Evolutionary conservation across 2,329 filamentous ascomycete species (phyloP), one percentile per base, ranked within the genome.

Genomic region (Pseudogymnoascus verrucosus): DNA sequence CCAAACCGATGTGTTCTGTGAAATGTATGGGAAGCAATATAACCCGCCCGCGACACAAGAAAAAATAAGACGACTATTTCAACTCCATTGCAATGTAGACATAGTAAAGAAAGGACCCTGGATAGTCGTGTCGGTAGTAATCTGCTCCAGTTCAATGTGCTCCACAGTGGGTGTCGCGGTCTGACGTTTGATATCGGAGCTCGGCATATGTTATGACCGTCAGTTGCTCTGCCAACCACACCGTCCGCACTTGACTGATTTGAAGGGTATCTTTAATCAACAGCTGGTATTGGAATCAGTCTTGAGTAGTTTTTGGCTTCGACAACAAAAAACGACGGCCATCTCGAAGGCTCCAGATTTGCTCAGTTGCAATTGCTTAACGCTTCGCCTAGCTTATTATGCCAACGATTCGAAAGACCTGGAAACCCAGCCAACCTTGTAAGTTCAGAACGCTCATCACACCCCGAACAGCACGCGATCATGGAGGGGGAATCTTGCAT

Each of bases 191-290:
- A 40, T 40, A n/a, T 61, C 59, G 59, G 59, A 40, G 34, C 39
- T 39, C 59, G 59, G 59, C 36, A 39, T 42, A 61, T 61, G 59
- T 39, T 61, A 42, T 61, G 36, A 31, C 59, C 59, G 59, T 39
- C 36, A 40, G 59, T 61, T 61, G 59, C 59, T 42, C 59, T 61
- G 59, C 39, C 59, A 61, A 61, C 59, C 34, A 57, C 28, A 36
- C 28, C 28, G 5, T 57, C 28, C 28, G 51, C 28, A 57, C 51
- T 57, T 57, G 51, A 57, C 51, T 16, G n/a, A 57, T 57, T 34
- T 57, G 51, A 34, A 57, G 28, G 16, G 51, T 19, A 57, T 57
- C 51, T 57, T 57, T 36, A 10, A 36, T 57, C 51, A 57, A 57
- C 51, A 57, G 51, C 51, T 57, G 28, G 51, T 57, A 57, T 57